These are phyloP conservation scores for Malassezia psittaci DNA, from an alignment of 1,284 basidiomycete genomes.

Conservation along the genomic window DNA sequence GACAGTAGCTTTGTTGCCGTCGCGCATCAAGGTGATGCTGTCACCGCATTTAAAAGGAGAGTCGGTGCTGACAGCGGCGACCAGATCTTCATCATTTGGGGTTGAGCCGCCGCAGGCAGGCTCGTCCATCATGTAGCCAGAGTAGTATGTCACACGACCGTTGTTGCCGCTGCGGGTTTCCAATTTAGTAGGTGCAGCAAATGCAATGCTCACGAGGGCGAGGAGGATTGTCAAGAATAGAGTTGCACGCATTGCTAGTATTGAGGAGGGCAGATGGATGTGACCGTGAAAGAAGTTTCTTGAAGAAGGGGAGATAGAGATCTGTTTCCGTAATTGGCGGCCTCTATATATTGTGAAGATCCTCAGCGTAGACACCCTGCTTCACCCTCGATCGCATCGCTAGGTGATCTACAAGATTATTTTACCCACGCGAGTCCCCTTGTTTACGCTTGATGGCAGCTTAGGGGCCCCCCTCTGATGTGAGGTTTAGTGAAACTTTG, in stretches of 20 bases:
- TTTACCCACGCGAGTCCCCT: no score
- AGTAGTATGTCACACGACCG: slow-evolving; percentile 33
- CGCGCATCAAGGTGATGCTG: slow-evolving; percentile 26
- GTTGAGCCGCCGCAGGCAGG: slow-evolving; percentile 39
- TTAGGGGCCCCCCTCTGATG: no score
- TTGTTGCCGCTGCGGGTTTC: slow-evolving; percentile 12
- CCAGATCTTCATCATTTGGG: slow-evolving; percentile 27
- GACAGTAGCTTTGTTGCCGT: slow-evolving; percentile 33
- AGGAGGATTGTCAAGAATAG: slow-evolving; percentile 7
- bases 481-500: background rate
- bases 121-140: slow-evolving; percentile 28
- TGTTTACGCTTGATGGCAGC: no score
- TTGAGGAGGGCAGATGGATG: background rate
- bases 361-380: no score
- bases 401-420: no score
- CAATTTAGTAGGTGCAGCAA: slow-evolving; percentile 6
- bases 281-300: no score
- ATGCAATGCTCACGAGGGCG: slow-evolving; percentile 3
- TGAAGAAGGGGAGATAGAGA: no score
- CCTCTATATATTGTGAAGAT: no score
- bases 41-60: slow-evolving; percentile 38
- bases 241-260: slow-evolving; percentile 10
- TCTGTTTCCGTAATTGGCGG: no score
- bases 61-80: slow-evolving; percentile 30
- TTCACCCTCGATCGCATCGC: no score